These are phyloP conservation scores for Galeopsis tetrahit DNA, from an alignment of 257 asterid species.

Conservation along the genomic window DNA sequence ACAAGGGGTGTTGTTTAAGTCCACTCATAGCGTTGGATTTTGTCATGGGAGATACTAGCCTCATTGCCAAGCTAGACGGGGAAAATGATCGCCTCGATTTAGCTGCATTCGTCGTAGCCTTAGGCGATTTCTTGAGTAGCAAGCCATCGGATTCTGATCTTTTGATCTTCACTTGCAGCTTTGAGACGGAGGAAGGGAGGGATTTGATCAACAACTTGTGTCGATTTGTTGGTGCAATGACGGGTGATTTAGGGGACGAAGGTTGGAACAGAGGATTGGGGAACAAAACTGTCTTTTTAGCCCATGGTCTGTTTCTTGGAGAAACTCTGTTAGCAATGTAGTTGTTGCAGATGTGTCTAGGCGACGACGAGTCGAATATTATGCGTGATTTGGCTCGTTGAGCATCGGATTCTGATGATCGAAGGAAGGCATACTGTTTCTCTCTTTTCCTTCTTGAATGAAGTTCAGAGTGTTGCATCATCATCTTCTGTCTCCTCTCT, in stretches of 20 bases:
- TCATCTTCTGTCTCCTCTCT: not conserved
- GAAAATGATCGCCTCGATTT: constrained; percentile 26
- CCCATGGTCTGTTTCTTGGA: constrained; percentile 75
- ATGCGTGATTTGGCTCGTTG: constrained; percentile 62
- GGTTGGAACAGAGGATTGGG: constrained; percentile 72
- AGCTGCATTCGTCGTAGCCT: not conserved
- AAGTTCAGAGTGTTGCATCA: constrained; percentile 39
- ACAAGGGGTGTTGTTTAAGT: constrained; percentile 57
- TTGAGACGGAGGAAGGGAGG: constrained; percentile 29
- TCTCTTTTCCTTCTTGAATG: constrained; percentile 55
- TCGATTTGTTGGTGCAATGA: constrained; percentile 31
- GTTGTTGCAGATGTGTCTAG: constrained; percentile 36
- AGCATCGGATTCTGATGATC: constrained; percentile 28
- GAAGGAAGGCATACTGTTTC: constrained; percentile 34
- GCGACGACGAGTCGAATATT: constrained; percentile 53
- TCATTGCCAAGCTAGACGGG: constrained; percentile 24
- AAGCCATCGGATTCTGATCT: not conserved
- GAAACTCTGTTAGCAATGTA: constrained; percentile 61
- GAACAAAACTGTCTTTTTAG: constrained; percentile 64
- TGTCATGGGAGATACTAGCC: constrained; percentile 17
- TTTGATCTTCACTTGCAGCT: constrained; percentile 27
- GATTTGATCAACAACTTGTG: constrained; percentile 22
- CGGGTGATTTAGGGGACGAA: constrained; percentile 45
- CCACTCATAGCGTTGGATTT: constrained; percentile 54
- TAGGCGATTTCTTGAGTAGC: not conserved